These are phyloP conservation scores for Nevesoporus exiguus DNA, from an alignment of 768 basidiomycete species.

Conservation along the genomic window DNA sequence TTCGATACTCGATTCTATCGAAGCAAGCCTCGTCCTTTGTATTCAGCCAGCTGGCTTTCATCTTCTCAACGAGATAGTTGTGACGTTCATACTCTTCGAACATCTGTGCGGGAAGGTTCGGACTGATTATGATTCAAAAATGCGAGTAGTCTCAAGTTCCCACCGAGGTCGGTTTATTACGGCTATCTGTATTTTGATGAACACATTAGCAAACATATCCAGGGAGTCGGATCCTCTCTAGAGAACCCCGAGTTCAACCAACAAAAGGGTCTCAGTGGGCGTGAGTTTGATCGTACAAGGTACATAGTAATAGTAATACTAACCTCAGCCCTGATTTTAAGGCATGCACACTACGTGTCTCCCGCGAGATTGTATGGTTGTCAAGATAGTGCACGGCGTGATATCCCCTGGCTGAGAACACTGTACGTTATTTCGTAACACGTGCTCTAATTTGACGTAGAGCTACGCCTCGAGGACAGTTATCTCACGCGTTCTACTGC, in stretches of 20 bases:
- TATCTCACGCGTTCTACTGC: not conserved
- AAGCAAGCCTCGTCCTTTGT: not conserved
- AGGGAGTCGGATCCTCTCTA: not conserved
- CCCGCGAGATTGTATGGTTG: not conserved
- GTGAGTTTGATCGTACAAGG: not conserved
- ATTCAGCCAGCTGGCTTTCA: conserved; percentile 20
- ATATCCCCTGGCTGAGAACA: not conserved
- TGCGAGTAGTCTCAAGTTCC: not conserved
- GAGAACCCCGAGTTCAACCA: not conserved
- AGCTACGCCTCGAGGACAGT: not conserved
- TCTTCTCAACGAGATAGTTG: conserved; percentile 15
- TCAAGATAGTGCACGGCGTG: not conserved
- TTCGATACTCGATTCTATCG: not conserved
- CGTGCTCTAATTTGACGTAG: not conserved
- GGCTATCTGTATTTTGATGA: not conserved
- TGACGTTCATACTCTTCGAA: conserved; percentile 16
- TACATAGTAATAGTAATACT: not conserved
- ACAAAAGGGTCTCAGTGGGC: not conserved
- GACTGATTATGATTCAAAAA: not conserved
- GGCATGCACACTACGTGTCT: not conserved
- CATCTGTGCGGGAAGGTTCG: not conserved
- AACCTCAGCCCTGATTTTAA: not conserved
- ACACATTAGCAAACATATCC: not conserved
- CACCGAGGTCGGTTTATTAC: not conserved
- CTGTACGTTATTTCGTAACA: conserved; percentile 5